Percentiles rank a stretch among this genome's conserved stretches.
phyloP scores from a whole-genome alignment of 371 early-diverging fungal genomes.

The Nematocida major region DNA sequence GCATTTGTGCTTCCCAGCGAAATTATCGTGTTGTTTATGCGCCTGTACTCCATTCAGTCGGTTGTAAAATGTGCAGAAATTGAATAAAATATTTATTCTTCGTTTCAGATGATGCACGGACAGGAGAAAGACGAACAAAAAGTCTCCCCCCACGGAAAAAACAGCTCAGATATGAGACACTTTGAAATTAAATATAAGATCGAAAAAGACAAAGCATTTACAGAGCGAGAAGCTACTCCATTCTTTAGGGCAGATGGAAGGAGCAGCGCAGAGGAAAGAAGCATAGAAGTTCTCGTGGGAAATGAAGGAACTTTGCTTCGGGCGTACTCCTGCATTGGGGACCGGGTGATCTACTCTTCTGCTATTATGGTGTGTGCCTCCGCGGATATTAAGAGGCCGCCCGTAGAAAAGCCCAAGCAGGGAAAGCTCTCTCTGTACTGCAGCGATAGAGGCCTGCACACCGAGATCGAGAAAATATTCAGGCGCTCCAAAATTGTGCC shows the following conservation, averaged over 20 bases:
- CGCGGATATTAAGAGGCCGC: conserved; percentile 18
- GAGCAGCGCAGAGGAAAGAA: neutral
- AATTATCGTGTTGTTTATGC: conserved; percentile 22
- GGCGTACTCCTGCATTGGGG: neutral
- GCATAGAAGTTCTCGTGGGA: neutral
- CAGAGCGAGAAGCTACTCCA: neutral
- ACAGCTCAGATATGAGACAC: neutral
- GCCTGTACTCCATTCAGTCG: conserved; percentile 41
- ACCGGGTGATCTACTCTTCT: neutral
- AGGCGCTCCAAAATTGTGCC: conserved; percentile 1
- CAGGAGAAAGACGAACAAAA: neutral
- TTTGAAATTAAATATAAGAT: neutral
- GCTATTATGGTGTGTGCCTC: neutral
- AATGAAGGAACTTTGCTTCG: neutral
- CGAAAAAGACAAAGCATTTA: neutral
- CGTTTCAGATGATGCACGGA: neutral
- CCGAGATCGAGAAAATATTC: conserved; percentile 12
- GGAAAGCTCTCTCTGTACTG: neutral
- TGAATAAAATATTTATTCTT: conserved; percentile 13
- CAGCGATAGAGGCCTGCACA: conserved; percentile 8
- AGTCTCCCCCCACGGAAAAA: neutral
- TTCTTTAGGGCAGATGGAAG: conserved; percentile 16
- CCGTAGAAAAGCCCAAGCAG: neutral
- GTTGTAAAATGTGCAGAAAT: too few species aligned
- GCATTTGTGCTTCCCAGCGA: conserved; percentile 6